These are phyloP conservation scores for Russula compacta DNA, from an alignment of 768 basidiomycete species.

Conservation along the genomic window DNA sequence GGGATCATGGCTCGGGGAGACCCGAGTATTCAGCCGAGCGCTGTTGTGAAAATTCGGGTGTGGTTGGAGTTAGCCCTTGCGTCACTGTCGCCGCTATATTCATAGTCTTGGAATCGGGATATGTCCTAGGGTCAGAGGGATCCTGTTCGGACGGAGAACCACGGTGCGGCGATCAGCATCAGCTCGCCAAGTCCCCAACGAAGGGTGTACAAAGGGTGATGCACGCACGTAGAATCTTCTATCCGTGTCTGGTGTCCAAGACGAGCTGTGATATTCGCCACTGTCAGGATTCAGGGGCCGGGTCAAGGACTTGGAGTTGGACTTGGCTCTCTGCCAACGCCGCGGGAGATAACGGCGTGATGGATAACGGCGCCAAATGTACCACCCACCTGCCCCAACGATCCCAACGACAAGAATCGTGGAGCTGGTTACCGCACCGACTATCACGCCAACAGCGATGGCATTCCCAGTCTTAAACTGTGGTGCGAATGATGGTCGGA, in stretches of 20 bases:
- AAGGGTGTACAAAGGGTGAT: background rate
- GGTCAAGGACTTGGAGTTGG: too few relatives aligned
- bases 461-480: background rate
- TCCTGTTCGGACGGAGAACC: too few relatives aligned
- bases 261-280: background rate
- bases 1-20: background rate
- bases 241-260: background rate
- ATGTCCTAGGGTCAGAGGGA: too few relatives aligned
- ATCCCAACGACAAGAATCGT: background rate
- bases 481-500: slow-evolving; percentile 1
- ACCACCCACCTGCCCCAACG: background rate
- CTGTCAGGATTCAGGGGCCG: background rate
- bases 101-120: too few relatives aligned
- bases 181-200: background rate
- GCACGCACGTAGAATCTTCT: slow-evolving; percentile 1
- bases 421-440: background rate
- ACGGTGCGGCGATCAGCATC: background rate
- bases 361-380: background rate
- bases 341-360: background rate
- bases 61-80: too few relatives aligned
- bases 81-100: too few relatives aligned
- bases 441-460: background rate
- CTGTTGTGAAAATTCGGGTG: too few relatives aligned
- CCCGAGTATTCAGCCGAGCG: background rate
- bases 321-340: background rate